Conservation (phyloP, 1,284 basidiomycete species). For the Apiotrichum domesticum region DNA sequence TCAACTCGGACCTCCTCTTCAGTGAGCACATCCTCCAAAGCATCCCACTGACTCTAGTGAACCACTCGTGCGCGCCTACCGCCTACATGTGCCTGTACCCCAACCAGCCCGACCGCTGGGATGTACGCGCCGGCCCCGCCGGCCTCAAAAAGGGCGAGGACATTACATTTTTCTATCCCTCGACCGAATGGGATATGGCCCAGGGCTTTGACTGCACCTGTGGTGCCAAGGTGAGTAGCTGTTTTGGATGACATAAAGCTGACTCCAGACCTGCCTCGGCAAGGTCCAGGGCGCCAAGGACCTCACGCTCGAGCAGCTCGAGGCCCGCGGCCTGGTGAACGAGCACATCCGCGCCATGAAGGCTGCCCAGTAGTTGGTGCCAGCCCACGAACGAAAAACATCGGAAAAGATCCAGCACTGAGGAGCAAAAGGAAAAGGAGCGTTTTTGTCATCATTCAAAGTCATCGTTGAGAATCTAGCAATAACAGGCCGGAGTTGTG, state of each 20-base stretch:
- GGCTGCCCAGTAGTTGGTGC: conserved; percentile 19
- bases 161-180: conserved; percentile 60
- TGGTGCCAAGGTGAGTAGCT: conserved; percentile 42
- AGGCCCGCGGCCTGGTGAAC: conserved; percentile 40
- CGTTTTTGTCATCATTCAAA: neutral
- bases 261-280: conserved; percentile 45
- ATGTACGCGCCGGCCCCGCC: conserved; percentile 43
- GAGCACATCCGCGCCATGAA: conserved; percentile 44
- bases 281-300: conserved; percentile 47
- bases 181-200: conserved; percentile 66
- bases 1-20: conserved; percentile 62
- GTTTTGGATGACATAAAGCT: neutral
- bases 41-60: conserved; percentile 44
- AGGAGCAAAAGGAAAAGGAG: neutral
- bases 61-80: conserved; percentile 63
- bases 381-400: neutral
- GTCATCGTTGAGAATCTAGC: neutral
- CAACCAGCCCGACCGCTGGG: conserved; percentile 48
- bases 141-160: conserved; percentile 49
- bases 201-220: conserved; percentile 60
- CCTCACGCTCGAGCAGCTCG: conserved; percentile 38
- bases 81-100: conserved; percentile 55
- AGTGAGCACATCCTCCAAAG: conserved; percentile 20
- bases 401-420: neutral
- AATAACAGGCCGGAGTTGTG: neutral